Base-by-base conservation (phyloP, 768 basidiomycete species). In the Cyathus striatus region DNA sequence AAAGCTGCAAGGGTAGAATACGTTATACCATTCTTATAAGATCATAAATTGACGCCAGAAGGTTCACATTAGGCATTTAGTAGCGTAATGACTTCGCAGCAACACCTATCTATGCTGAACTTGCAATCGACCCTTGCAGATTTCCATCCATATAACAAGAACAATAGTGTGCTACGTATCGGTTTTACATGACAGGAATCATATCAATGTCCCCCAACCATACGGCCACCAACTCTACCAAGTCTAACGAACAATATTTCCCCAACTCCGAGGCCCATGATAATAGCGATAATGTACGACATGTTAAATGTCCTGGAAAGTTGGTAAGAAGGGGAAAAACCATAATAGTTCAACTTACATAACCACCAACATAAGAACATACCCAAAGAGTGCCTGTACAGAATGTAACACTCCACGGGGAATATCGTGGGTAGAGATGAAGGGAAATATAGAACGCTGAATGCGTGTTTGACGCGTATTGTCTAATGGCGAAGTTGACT, bases 241-340 rank as follows among this genome's bases (percentile, higher is more conserved):
- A 80, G 62, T 44, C 84, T 69, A 6, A 84, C 84, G 51, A 89
- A 86, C 23, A 82, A 43, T 14, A 79, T 60, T 64, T 94, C 91
- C 9, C 90, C 92, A 14, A 86, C 58, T 6, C 79, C 84, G 23
- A 85, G 63, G 1, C 90, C 90, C 2, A 78, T 42, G 12, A 91
- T 57, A 47, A 92, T 77, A 9, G 83, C 71, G 24, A 93, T 75
- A 43, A 93, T 71, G 55, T 78, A 94, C 21, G 78, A 83, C 4
- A 75, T 83, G 50, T 91, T 81, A 64, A 86, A 93, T 5, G 86
- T 86, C 92, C 90, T 94, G 55, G 42, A 48, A 35, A 48, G 34
- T 44, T 26, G 27, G 41, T 37, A 26, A 36, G 41, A 24, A 18
- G n/a, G 38, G 23, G 16, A 12, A 30, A 41, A 9, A 27, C 37